phyloP scores from a whole-genome alignment of 192 early-diverging fungal species.

The Linnemannia hyalina region DNA sequence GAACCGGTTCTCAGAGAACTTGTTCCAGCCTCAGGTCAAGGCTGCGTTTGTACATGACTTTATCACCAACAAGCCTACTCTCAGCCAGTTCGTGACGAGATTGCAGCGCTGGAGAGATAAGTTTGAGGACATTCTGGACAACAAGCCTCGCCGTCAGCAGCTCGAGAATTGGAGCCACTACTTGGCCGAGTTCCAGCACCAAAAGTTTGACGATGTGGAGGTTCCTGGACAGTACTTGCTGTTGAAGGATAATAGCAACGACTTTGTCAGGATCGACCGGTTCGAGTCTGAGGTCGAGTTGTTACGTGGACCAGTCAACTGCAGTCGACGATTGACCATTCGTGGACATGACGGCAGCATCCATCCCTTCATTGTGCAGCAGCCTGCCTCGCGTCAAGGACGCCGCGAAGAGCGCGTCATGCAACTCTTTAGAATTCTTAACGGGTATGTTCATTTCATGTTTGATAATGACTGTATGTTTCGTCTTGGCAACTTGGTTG shows the following conservation, averaged over 20 bases:
- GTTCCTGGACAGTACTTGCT: constrained; percentile 97
- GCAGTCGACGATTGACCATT: constrained; percentile 85
- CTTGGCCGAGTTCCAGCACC: constrained; percentile 98
- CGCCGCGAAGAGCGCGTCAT: constrained; percentile 96
- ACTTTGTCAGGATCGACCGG: constrained; percentile 95
- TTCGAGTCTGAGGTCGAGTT: constrained; percentile 94
- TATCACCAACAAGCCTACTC: constrained; percentile 87
- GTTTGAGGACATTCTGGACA: constrained; percentile 88
- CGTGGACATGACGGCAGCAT: constrained; percentile 92
- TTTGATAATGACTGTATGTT: background rate
- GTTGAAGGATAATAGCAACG: constrained; percentile 85
- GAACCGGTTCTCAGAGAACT: constrained; percentile 88
- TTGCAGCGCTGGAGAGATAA: constrained; percentile 95
- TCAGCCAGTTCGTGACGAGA: constrained; percentile 85
- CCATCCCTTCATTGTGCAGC: constrained; percentile 94
- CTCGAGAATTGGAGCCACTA: constrained; percentile 92
- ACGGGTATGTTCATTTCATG: constrained; percentile 62
- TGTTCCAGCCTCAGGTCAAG: constrained; percentile 69
- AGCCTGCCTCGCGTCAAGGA: constrained; percentile 89
- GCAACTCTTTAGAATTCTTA: constrained; percentile 94
- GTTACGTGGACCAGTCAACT: constrained; percentile 79
- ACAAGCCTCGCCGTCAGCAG: constrained; percentile 84
- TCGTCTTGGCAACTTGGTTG: background rate
- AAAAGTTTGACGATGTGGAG: constrained; percentile 99
- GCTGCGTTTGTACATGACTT: constrained; percentile 93